Evolutionary conservation across 441 rosid genomes (phyloP), one percentile per base, ranked within the genome.

Genomic region (Brassica hybrid): DNA sequence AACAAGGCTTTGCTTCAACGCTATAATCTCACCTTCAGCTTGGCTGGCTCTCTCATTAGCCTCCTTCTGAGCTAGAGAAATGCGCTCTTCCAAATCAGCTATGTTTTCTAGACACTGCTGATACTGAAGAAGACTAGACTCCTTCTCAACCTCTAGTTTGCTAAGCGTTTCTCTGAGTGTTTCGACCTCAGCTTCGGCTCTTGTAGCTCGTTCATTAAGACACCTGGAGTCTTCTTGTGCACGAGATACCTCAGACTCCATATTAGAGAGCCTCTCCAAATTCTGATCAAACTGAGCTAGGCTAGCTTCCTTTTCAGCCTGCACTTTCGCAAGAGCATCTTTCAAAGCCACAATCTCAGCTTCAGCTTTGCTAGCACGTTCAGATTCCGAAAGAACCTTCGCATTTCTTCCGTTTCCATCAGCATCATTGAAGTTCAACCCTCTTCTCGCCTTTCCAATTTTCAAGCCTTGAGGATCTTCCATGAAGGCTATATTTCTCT

Each of bases 41-140:
- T 84, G 84, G 72, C 63, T 79, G 45, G 91, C 90, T 79, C 89
- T 86, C 79, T 87, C 89, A 38, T 81, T 79, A 68, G 87, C 85
- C 82, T 87, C 87, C 78, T 91, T 80, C 74, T 86, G 88, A 23
- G 83, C 86, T 82, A 38, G 74, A 76, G 85, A 88, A 73, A 87
- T 81, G 61, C 43, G 77, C 61, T 76, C 86, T 85, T 91, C 89
- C 59, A 91, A 83, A 69, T 77, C 81, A 67, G 86, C 82, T 80
- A 94, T 91, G 81, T 88, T 88, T 67, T 87, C 90, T 82, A 90
- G 75, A 80, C 91, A 90, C 79, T 89, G 87, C 83, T 89, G 91
- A 81, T 87, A 90, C 61, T 84, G 95, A 80, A 81, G 81, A 86
- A 85, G 83, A 82, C 76, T 85, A 69, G 85, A 83, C 65, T 75